phyloP scores from a whole-genome alignment of 768 basidiomycete species.

The Lactarius trivialis region DNA sequence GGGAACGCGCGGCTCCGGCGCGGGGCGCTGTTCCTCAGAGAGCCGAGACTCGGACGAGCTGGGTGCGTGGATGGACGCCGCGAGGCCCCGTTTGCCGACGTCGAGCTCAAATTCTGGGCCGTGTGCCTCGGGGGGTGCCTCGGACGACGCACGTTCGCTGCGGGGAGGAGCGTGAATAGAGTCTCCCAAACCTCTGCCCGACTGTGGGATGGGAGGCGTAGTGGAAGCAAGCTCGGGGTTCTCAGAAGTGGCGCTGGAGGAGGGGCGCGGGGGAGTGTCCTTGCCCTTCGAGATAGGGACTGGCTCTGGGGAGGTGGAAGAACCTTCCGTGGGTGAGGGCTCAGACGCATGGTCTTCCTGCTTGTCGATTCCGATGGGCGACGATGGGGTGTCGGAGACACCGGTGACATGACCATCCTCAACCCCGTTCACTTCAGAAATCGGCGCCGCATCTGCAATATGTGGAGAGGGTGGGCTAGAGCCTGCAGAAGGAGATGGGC shows the following conservation, averaged over 20 bases:
- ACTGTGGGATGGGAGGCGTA: neutral
- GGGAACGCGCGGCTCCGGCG: constrained; percentile 32
- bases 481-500: constrained; percentile 9
- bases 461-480: constrained; percentile 6
- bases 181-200: neutral
- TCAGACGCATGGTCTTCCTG: neutral
- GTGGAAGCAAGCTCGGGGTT: neutral
- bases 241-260: neutral
- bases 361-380: neutral
- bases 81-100: constrained; percentile 30
- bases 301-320: constrained; percentile 1
- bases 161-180: constrained; percentile 1
- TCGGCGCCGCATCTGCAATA: neutral
- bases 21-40: neutral
- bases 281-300: neutral
- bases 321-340: neutral
- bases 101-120: neutral
- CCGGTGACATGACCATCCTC: neutral
- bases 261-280: neutral
- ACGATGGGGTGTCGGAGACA: neutral
- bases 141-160: neutral
- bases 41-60: neutral
- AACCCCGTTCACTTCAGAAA: neutral
- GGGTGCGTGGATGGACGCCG: constrained; percentile 55
- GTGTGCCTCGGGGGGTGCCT: neutral